Evolutionary conservation across 306 rosid species (phyloP), one percentile per base, ranked within the genome.

Genomic region (Prunus fruticosa): DNA sequence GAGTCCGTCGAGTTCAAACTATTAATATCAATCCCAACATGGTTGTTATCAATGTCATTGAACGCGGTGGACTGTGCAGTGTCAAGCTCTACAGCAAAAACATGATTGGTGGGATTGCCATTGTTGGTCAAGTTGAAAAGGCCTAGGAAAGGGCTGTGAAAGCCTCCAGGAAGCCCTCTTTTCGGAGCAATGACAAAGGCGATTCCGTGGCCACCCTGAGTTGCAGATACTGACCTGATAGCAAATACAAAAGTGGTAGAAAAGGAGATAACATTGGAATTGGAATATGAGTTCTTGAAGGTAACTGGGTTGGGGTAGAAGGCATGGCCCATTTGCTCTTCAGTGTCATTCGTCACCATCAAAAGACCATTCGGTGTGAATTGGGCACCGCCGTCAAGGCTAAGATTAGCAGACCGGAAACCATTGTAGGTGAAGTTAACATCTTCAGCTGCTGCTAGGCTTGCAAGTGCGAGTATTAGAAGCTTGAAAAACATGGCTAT

Each of bases 11-110:
- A 93, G 1, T 25, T n/a, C 71, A 93, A 75, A 4, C 80, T 75
- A 67, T 93, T 89, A 19, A 90, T 69, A 54, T 93, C 87, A 18
- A 93, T 86, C 56, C 93, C 96, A 38, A 86, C 91, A 68, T 93
- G 96, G 72, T 78, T 62, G 0, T 69, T 2, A 38, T 51, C 5
- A 13, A 78, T 50, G 9, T 78, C 76, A 32, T 2, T 0, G 5
- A 49, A 62, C 3, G 34, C 47, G 0, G 7, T 2, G 30, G 19
- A 34, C 63, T 3, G 1, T 2, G 3, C 3, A 2, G 71, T 22
- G 3, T 78, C 76, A 10, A n/a, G 84, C 69, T 92, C 96, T 11
- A 92, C 81, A 0, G 87, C 93, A 7, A 88, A 77, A 15, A 88
- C 79, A 47, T 67, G 79, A 79, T 89, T 88, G 25, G 61, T 41